Evolutionary conservation across 2,329 filamentous ascomycete species (phyloP).

Genomic region (Talaromyces sp.): DNA sequence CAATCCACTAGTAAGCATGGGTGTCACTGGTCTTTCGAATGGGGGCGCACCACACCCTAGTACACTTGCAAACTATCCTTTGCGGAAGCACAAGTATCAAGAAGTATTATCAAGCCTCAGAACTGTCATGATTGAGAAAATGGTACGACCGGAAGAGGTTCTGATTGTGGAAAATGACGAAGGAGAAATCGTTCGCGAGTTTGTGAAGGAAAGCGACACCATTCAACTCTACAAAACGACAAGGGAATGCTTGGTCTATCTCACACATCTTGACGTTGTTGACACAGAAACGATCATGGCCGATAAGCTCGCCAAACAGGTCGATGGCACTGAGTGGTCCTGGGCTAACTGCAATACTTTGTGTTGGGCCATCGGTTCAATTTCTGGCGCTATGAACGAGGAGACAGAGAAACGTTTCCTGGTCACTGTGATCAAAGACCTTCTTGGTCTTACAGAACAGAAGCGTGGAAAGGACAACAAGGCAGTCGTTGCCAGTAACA

Average conservation of each 20-base stretch:
- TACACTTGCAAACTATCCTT: constrained; percentile 81
- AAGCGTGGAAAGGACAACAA: constrained; percentile 99
- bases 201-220: constrained; percentile 98
- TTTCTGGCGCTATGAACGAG: constrained; percentile 98
- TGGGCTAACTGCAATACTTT: constrained; percentile 99
- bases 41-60: constrained; percentile 81
- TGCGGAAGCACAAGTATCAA: constrained; percentile 96
- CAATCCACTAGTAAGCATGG: constrained; percentile 82
- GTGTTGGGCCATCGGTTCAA: constrained; percentile 98
- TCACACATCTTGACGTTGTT: constrained; percentile 94
- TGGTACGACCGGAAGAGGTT: constrained; percentile 97
- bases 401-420: constrained; percentile 98
- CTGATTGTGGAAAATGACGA: constrained; percentile 99
- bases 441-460: constrained; percentile 95
- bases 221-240: constrained; percentile 99
- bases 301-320: constrained; percentile 91
- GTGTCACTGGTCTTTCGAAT: constrained; percentile 65
- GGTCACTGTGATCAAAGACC: constrained; percentile 97
- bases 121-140: constrained; percentile 99
- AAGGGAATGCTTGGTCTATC: constrained; percentile 90
- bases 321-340: constrained; percentile 95
- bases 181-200: constrained; percentile 97
- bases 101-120: constrained; percentile 91
- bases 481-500: constrained; percentile 96
- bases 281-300: constrained; percentile 99